Conservation (phyloP, 1,139 yeast genomes). For the Scheffersomyces stambukii region DNA sequence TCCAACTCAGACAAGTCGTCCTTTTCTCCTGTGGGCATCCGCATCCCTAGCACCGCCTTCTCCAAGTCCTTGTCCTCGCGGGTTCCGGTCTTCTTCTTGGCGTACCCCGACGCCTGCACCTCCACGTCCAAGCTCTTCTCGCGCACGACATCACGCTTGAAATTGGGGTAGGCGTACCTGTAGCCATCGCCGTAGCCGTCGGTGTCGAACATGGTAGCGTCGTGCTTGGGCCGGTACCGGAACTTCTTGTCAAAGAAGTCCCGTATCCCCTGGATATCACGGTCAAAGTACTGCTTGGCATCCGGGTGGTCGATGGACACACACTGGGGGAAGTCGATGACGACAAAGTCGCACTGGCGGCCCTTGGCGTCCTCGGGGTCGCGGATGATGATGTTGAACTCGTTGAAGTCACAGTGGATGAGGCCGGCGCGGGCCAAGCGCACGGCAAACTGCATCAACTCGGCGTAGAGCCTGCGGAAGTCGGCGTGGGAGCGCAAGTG, state of each 20-base stretch:
- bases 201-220: conserved; percentile 64
- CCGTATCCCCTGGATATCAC: conserved; percentile 89
- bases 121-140: conserved; percentile 68
- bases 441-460: conserved; percentile 83
- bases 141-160: conserved; percentile 70
- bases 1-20: conserved; percentile 28
- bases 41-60: conserved; percentile 64
- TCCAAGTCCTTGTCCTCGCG: conserved; percentile 61
- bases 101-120: conserved; percentile 89
- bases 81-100: conserved; percentile 58
- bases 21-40: conserved; percentile 33
- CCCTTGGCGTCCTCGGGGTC: conserved; percentile 50
- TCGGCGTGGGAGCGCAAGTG: conserved; percentile 66
- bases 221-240: conserved; percentile 63
- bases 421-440: conserved; percentile 81
- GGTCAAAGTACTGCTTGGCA: conserved; percentile 79
- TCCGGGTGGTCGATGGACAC: conserved; percentile 87
- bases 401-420: conserved; percentile 96
- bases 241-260: conserved; percentile 78
- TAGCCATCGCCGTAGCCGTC: conserved; percentile 80
- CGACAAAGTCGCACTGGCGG: conserved; percentile 67
- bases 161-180: conserved; percentile 74
- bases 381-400: conserved; percentile 86
- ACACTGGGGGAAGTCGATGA: conserved; percentile 98
- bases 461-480: conserved; percentile 69